Evolutionary conservation across 106 monocot species (phyloP).

Genomic region (Vanilla planifolia): DNA sequence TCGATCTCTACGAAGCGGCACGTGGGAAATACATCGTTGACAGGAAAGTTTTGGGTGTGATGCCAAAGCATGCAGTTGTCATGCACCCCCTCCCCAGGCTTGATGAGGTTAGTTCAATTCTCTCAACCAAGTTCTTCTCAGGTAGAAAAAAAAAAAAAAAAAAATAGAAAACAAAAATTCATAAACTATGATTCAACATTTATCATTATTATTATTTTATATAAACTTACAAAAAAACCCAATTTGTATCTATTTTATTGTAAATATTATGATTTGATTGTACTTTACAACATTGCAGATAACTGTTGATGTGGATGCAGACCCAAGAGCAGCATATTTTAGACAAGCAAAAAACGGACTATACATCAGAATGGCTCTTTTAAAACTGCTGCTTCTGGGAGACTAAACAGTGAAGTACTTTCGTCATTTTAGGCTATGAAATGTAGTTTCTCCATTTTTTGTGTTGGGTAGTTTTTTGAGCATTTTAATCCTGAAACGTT

Average conservation of each 20-base stretch:
- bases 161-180: no score
- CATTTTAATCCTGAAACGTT: no score
- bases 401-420: no score
- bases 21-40: conserved; percentile 97
- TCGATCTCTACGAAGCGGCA: conserved; percentile 92
- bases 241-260: not conserved
- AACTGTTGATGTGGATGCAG: conserved; percentile 76
- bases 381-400: conserved; percentile 93
- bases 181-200: no score
- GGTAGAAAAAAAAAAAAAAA: no score
- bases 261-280: no score
- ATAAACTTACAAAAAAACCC: not conserved
- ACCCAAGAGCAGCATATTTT: conserved; percentile 97
- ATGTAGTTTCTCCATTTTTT: no score
- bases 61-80: conserved; percentile 86
- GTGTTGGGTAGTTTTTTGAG: no score
- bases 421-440: no score
- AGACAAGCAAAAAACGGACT: conserved; percentile 98
- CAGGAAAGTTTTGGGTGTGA: conserved; percentile 50
- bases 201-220: no score
- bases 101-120: conserved; percentile 58
- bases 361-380: conserved; percentile 86
- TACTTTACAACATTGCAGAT: no score
- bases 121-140: not conserved
- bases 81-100: conserved; percentile 99